Percentiles rank a stretch among this genome's conserved stretches.
Evolutionary conservation across 345 rosid species (phyloP).

Genomic region (Heritiera fomes): DNA sequence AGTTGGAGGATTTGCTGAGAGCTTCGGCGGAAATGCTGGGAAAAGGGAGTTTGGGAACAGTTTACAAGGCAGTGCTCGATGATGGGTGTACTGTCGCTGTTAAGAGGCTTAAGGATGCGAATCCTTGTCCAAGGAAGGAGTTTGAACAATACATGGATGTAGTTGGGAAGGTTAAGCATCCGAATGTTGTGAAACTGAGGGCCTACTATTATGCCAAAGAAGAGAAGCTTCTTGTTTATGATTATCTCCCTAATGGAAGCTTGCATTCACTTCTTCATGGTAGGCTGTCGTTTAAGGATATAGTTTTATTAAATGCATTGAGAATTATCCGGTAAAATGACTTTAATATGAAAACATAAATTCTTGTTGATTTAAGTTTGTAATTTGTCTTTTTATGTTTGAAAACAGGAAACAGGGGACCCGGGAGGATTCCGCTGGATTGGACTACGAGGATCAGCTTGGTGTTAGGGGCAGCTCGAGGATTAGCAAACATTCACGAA

Average conservation of each 20-base stretch:
- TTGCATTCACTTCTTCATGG: constrained; percentile 80
- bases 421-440: constrained; percentile 90
- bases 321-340: too few relatives aligned
- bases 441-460: constrained; percentile 97
- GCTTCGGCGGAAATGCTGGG: constrained; percentile 99
- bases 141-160: constrained; percentile 95
- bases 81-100: constrained; percentile 81
- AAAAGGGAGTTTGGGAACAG: constrained; percentile 89
- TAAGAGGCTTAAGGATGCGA: constrained; percentile 86
- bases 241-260: constrained; percentile 90
- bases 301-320: too few relatives aligned
- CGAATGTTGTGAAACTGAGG: constrained; percentile 66
- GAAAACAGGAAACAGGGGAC: constrained; percentile 68
- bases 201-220: constrained; percentile 93
- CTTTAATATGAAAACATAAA: too few relatives aligned
- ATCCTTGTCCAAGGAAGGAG: constrained; percentile 87
- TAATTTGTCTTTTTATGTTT: neutral
- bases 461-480: constrained; percentile 86
- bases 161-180: constrained; percentile 77
- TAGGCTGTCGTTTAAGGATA: constrained; percentile 13
- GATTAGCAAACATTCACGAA: constrained; percentile 77
- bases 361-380: neutral
- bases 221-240: constrained; percentile 91
- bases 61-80: constrained; percentile 87
- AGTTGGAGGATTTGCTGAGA: constrained; percentile 65